Base-by-base conservation (phyloP, 768 basidiomycete genomes). In the Glaciozyma antarctica region DNA sequence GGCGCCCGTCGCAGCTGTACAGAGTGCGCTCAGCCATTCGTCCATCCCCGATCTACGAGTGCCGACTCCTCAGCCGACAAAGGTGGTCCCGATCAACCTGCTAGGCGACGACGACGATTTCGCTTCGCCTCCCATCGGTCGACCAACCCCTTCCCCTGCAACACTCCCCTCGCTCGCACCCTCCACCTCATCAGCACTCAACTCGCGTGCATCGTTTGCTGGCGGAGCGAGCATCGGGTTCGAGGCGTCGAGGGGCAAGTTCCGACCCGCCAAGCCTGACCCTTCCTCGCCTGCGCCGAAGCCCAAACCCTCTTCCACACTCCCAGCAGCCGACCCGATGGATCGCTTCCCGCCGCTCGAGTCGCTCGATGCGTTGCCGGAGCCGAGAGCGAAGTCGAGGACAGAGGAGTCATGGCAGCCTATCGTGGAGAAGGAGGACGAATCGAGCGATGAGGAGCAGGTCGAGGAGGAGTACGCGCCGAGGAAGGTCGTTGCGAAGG, bases 341-440 rank as follows among this genome's bases (percentile, higher is more conserved):
- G n/a, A n/a, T 5, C 49, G 72, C 0, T 73, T 68, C 64, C 72
- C 72, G 6, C 61, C 64, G 26, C 19, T 73, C 2, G 21, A 61
- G 43, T 48, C 43, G 12, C 16, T 51, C 22, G 54, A 32, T 19
- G n/a, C 44, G 19, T 8, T 24, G 16, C 28, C 15, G n/a, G 51
- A 28, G 34, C 32, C 28, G 30, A n/a, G 47, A 5, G 43, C 24
- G 15, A 45, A 6, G 5, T 38, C 43, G 13, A 43, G 22, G 12
- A 41, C 13, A 13, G 54, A 57, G 47, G 64, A 61, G 57, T 30
- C 57, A 30, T 69, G 65, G 59, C 62, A 70, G 60, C 57, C 48
- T 7, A 48, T 70, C n/a, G 61, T 67, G 26, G 69, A 66, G 48
- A 61, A 61, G 58, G 63, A 64, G 49, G 69, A 41, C n/a, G 69